Evolutionary conservation across 495 filamentous ascomycete species (phyloP).

Genomic region (Friedmanniomyces simplex): DNA sequence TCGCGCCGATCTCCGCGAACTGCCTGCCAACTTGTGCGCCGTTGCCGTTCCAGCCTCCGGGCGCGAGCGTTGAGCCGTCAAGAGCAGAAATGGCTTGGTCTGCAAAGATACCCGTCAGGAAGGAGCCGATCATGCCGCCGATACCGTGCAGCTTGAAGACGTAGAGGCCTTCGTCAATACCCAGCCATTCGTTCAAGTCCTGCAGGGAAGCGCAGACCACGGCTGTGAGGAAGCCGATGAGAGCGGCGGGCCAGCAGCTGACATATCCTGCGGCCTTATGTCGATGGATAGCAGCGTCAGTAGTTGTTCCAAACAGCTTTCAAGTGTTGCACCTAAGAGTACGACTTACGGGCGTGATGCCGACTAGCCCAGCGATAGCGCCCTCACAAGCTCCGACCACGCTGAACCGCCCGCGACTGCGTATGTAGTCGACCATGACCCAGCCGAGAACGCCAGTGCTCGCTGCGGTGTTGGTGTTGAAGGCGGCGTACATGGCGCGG

Average conservation of each 20-base stretch:
- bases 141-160: conserved; percentile 55
- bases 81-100: conserved; percentile 31
- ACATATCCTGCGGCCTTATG: conserved; percentile 44
- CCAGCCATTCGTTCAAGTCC: conserved; percentile 46
- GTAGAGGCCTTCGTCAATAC: conserved; percentile 52
- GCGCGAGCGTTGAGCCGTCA: conserved; percentile 39
- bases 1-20: conserved; percentile 49
- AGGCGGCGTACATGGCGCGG: conserved; percentile 46
- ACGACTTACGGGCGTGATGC: conserved; percentile 44
- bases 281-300: too few relatives aligned
- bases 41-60: conserved; percentile 48
- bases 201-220: conserved; percentile 41
- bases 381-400: conserved; percentile 52
- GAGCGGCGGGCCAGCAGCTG: conserved; percentile 39
- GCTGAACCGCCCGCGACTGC: conserved; percentile 44
- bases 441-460: conserved; percentile 49
- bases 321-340: too few relatives aligned
- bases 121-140: conserved; percentile 51
- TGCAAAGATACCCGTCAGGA: conserved; percentile 55
- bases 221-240: conserved; percentile 50
- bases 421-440: conserved; percentile 48
- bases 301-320: too few relatives aligned
- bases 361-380: conserved; percentile 53
- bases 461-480: conserved; percentile 54
- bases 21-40: conserved; percentile 49